phyloP scores from a whole-genome alignment of 1,284 basidiomycete species.

The Veloboletus limbatus region DNA sequence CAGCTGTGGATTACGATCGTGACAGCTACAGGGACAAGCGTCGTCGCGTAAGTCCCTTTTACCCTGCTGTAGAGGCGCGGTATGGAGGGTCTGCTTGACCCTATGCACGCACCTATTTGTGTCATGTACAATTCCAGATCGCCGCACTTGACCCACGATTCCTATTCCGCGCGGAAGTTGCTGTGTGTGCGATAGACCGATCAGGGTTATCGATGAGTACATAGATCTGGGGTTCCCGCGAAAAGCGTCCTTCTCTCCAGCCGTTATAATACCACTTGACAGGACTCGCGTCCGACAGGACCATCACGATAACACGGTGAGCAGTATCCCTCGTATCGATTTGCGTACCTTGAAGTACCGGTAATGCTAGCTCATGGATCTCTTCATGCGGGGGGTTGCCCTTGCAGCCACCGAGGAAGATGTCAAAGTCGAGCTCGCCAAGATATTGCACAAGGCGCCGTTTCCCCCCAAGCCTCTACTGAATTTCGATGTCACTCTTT shows the following conservation, averaged over 20 bases:
- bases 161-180: background rate
- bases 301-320: slow-evolving; percentile 21
- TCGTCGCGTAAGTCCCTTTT: slow-evolving; percentile 28
- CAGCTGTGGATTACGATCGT: slow-evolving; percentile 40
- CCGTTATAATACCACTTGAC: slow-evolving; percentile 25
- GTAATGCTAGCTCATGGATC: slow-evolving; percentile 29
- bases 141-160: slow-evolving; percentile 8
- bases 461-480: slow-evolving; percentile 25
- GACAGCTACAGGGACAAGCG: slow-evolving; percentile 39
- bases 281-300: no score
- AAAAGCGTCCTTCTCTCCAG: background rate
- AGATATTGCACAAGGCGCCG: slow-evolving; percentile 36
- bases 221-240: background rate
- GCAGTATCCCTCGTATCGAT: slow-evolving; percentile 4
- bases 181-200: slow-evolving; percentile 9
- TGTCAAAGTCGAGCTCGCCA: slow-evolving; percentile 34
- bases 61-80: slow-evolving; percentile 1
- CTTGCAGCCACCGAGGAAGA: slow-evolving; percentile 32
- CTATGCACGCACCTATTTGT: slow-evolving; percentile 1
- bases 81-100: no score
- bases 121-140: background rate
- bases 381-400: slow-evolving; percentile 35
- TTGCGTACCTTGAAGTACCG: slow-evolving; percentile 1
- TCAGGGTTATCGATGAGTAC: slow-evolving; percentile 23
- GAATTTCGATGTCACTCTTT: slow-evolving; percentile 37